Conservation (phyloP, 192 early-diverging fungal species). For the Umbelopsis vinacea region DNA sequence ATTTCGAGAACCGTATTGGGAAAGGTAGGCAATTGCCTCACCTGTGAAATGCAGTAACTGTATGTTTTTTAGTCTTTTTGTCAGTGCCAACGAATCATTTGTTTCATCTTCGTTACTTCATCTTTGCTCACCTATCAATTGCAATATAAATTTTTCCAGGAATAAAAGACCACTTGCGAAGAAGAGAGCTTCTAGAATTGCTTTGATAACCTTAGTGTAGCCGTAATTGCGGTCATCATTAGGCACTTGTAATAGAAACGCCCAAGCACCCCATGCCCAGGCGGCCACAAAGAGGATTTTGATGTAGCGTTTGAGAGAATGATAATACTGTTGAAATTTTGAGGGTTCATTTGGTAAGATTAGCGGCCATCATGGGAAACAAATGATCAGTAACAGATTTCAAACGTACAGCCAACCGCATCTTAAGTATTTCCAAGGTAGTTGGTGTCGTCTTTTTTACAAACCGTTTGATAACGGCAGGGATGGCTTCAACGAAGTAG, state of each 20-base stretch:
- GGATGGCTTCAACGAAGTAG: constrained; percentile 29
- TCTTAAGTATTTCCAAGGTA: constrained; percentile 34
- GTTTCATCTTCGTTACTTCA: neutral
- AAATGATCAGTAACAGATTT: neutral
- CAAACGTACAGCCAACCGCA: constrained; percentile 40
- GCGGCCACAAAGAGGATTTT: constrained; percentile 30
- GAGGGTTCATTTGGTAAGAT: neutral
- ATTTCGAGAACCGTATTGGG: neutral
- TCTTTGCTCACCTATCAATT: constrained; percentile 41
- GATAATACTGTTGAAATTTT: constrained; percentile 28
- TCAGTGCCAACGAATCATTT: neutral
- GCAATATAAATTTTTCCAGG: constrained; percentile 43
- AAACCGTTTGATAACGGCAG: constrained; percentile 29
- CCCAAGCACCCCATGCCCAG: constrained; percentile 33
- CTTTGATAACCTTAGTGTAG: neutral
- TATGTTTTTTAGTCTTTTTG: too few relatives aligned
- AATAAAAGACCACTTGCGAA: constrained; percentile 36
- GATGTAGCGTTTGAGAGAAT: constrained; percentile 23
- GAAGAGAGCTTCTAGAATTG: constrained; percentile 19
- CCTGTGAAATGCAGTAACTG: constrained; percentile 39
- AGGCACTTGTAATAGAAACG: constrained; percentile 10
- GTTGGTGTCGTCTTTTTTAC: constrained; percentile 22
- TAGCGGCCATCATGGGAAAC: too few relatives aligned
- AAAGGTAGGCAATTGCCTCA: neutral
- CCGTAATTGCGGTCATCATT: neutral